Base-by-base conservation (phyloP, 305 asterid species). In the Fraxinus platypoda region DNA sequence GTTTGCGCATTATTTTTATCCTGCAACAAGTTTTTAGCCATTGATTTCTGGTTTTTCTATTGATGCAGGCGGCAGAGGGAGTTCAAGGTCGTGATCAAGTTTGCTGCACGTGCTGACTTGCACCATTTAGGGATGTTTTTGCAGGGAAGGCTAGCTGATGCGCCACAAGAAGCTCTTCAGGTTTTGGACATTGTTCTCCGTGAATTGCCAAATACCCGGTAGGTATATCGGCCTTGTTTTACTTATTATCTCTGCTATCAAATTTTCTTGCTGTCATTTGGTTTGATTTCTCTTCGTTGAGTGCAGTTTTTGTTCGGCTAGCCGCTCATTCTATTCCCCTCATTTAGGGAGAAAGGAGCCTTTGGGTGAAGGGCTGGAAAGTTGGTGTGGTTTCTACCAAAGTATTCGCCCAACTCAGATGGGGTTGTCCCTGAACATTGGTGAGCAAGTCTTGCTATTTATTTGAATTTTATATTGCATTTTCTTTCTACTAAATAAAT, bases 311-410 rank as follows among this genome's bases (percentile, higher is more conserved):
- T 90, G 79, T 76, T 98, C 98, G 0, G 94, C 94, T 46, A 97
- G 94, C 1, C 97, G 98, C 2, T 97, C 98, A 73, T 97, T 97
- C 82, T 95, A 92, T 85, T 92, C 98, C 62, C 96, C 96, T 26
- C 80, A 89, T 81, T 84, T 97, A 74, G 98, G 98, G 26, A 88
- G 90, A 74, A 91, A 92, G 82, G 97, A 97, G 81, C 92, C 99
- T 43, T 88, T 97, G 78, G 99, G 98, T 76, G 98, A 97, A 85
- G 99, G 98, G 15, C 90, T 95, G 41, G 98, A 93, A 87, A 92
- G 98, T 85, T 97, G 99, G 99, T 93, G 98, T 37, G 99, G 99
- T 3, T 97, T 95, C 82, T 94, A 97, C 85, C 99, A 97, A 84
- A 97, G 99, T 81, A 95, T 97, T 73, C 97, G 98, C 21, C 99